Conservation (phyloP, 1,139 yeast genomes). For the Sugiyamaella sp. region DNA sequence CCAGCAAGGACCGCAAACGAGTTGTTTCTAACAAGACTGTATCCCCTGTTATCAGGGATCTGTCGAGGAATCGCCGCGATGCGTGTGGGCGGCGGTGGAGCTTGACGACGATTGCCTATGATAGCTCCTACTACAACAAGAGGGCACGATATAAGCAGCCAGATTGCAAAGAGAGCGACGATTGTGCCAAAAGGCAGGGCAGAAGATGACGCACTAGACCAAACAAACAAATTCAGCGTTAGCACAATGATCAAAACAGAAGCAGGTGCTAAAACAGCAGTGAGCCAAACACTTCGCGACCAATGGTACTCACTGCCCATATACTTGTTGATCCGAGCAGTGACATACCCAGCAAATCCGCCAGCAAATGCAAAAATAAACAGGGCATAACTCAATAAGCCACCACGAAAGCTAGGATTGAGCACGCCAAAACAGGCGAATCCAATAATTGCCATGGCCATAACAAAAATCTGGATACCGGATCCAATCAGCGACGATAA, state of each 20-base stretch:
- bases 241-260: constrained; percentile 56
- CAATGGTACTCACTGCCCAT: constrained; percentile 48
- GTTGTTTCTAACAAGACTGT: constrained; percentile 40
- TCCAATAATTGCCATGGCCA: constrained; percentile 61
- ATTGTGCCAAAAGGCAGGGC: constrained; percentile 80
- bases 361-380: constrained; percentile 70
- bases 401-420: constrained; percentile 65
- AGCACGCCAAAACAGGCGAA: constrained; percentile 61
- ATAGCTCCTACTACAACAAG: constrained; percentile 73
- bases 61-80: constrained; percentile 41
- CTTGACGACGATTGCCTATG: constrained; percentile 51
- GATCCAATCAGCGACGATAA: constrained; percentile 66
- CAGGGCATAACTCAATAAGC: constrained; percentile 63
- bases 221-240: constrained; percentile 65
- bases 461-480: constrained; percentile 72
- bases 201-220: constrained; percentile 75
- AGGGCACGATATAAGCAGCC: constrained; percentile 71
- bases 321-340: constrained; percentile 61
- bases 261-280: constrained; percentile 56
- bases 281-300: constrained; percentile 35
- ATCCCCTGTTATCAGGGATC: constrained; percentile 46
- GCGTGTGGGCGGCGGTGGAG: constrained; percentile 40
- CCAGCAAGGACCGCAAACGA: constrained; percentile 45
- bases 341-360: constrained; percentile 69
- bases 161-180: constrained; percentile 57